Conservation (phyloP, 495 filamentous ascomycete genomes). For the Hypoxylon rickii region DNA sequence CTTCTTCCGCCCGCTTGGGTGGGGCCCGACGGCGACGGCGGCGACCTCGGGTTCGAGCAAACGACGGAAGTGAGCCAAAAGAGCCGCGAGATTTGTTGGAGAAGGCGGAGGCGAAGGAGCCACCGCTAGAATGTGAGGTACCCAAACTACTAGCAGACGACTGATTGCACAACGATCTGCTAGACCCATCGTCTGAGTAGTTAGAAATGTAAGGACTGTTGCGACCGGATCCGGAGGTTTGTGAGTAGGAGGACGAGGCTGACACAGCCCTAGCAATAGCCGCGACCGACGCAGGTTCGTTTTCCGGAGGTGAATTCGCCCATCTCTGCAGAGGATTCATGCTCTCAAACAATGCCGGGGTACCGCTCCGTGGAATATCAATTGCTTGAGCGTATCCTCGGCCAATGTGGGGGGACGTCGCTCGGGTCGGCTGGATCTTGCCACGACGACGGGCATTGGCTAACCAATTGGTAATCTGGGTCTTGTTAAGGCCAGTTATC, state of each 20-base stretch:
- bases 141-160: conserved; percentile 75
- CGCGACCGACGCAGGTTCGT: conserved; percentile 80
- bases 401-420: conserved; percentile 60
- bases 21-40: conserved; percentile 67
- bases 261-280: conserved; percentile 80
- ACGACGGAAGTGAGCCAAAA: conserved; percentile 66
- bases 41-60: conserved; percentile 59
- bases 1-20: conserved; percentile 32
- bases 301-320: conserved; percentile 82
- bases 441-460: conserved; percentile 81
- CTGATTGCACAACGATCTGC: conserved; percentile 67
- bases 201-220: conserved; percentile 59
- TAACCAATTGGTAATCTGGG: conserved; percentile 84
- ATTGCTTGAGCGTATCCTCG: conserved; percentile 60
- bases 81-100: conserved; percentile 70
- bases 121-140: conserved; percentile 68
- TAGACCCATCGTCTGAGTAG: conserved; percentile 67
- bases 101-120: conserved; percentile 74
- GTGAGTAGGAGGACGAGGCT: conserved; percentile 56
- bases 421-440: conserved; percentile 66
- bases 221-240: conserved; percentile 45
- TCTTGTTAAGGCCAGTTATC: conserved; percentile 73
- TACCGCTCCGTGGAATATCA: conserved; percentile 64
- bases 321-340: conserved; percentile 87
- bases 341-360: conserved; percentile 57